Evolutionary conservation across 1,284 basidiomycete genomes (phyloP), one percentile per base, ranked within the genome.

Genomic region (Schizophyllum amplum): DNA sequence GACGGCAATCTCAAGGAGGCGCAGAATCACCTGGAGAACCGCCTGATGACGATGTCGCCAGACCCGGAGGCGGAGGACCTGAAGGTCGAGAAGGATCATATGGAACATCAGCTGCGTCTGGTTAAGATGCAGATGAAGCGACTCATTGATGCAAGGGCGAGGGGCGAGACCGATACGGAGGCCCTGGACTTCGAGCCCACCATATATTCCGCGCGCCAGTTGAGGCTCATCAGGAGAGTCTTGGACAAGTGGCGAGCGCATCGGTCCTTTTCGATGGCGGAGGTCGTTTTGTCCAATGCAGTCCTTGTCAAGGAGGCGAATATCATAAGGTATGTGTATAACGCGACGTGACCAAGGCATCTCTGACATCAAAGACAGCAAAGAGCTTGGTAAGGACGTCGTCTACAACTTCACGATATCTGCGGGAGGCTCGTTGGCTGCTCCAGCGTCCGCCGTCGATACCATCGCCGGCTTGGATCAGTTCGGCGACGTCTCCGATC

Each of bases 261-360:
- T 70, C 79, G 88, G 26, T 81, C 87, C 6, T 94, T 95, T 68
- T 87, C 86, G 0, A 96, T 98, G 91, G 93, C 95, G 0, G 95
- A 98, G 72, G 75, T 84, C 51, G 83, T 96, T 7, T 75, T 99
- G 51, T 87, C 87, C 5, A 87, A 86, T 67, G 95, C 96, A 4
- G 87, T 94, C 0, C 71, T 90, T 55, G 76, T 99, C 48, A 95
- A 96, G 70, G 96, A 99, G 72, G 95, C 94, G 7, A 98, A 98
- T 68, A 81, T 96, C 47, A 89, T 96, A 64, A 92, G 91, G 92
- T 91, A n/a, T n/a, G n/a, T n/a, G n/a, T n/a, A n/a, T n/a, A n/a
- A n/a, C n/a, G n/a, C n/a, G n/a, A n/a, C n/a, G n/a, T n/a, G n/a
- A n/a, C n/a, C n/a, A n/a, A n/a, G n/a, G n/a, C n/a, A n/a, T n/a